Evolutionary conservation across 192 early-diverging fungal species (phyloP), one percentile per base, ranked within the genome.

Genomic region (Ambispora gerdemannii): DNA sequence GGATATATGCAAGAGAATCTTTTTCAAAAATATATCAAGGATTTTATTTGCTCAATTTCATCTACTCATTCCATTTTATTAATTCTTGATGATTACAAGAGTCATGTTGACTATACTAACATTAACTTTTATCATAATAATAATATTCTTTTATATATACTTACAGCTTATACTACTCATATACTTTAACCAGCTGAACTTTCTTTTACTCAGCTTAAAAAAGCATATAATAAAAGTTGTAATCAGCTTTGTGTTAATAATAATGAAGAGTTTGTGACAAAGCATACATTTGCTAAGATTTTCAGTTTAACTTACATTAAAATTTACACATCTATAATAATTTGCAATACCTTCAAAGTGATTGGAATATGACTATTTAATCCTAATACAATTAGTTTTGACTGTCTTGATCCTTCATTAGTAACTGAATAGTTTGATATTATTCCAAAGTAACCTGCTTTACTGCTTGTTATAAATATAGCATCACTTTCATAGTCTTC

Each of bases 1-100:
- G 13, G 30, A 63, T 63, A 63, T 63, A 63, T 63, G 28, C 36
- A 36, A 11, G 13, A 63, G 15, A 28, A 31, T 7, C 61, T 63
- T 36, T 31, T 63, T 28, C 61, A 63, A 31, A 63, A 28, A 28
- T 28, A 63, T 31, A 63, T 63, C 31, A 36, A 63, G 36, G 6
- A 63, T 36, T 63, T 63, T 28, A 63, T 25, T 31, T 28, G 13
- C 3, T 25, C 4, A 35, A 28, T 63, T 13, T 13, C 31, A 15
- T 43, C 38, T 43, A 43, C 15, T 15, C 15, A 6, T 43, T 15
- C 15, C 38, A 15, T 43, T 43, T 43, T 10, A 43, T 15, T 43
- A 43, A 43, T 43, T 10, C 38, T 43, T 43, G 38, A 43, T 43
- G n/a, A n/a, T n/a, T 25, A 55, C 24, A 55, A 17, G 7, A 55